Percentiles rank a stretch among this genome's conserved stretches.
Conservation (phyloP, 1,284 basidiomycete species). For the Phylloboletellus chloephorus region DNA sequence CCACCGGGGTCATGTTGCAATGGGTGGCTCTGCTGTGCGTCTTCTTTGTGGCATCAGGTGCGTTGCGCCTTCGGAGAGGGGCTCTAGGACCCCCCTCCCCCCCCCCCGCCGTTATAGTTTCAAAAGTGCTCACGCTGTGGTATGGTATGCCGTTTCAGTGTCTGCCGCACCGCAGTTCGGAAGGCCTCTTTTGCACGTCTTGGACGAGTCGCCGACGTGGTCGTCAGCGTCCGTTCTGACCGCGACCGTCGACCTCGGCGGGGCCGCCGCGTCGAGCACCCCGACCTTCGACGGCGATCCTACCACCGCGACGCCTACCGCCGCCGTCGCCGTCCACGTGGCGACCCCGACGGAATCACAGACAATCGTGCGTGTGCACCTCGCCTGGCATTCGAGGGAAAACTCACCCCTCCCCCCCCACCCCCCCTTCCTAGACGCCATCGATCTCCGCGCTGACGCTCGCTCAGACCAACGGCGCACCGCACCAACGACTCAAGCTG, state of each 20-base stretch:
- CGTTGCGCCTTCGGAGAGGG: not conserved
- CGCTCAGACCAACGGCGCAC: slow-evolving; percentile 14
- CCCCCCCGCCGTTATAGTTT: no score
- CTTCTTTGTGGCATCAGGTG: slow-evolving; percentile 11
- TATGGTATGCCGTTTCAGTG: slow-evolving; percentile 6
- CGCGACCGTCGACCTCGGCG: not conserved
- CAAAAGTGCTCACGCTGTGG: not conserved
- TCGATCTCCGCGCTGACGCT: not conserved
- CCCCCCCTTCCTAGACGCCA: slow-evolving; percentile 3
- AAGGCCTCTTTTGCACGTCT: slow-evolving; percentile 5
- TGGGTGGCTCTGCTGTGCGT: slow-evolving; percentile 6
- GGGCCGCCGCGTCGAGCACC: not conserved
- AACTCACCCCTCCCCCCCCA: no score
- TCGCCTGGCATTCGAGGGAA: no score
- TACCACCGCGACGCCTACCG: not conserved
- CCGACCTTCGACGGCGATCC: not conserved
- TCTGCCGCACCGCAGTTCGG: slow-evolving; percentile 23
- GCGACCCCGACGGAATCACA: no score
- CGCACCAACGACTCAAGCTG: slow-evolving; percentile 3
- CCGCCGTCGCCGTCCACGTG: not conserved
- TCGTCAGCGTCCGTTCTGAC: not conserved
- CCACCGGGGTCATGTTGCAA: slow-evolving; percentile 6
- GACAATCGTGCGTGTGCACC: no score
- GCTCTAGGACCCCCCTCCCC: no score
- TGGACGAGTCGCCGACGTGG: slow-evolving; percentile 5